Evolutionary conservation across 148 eudicot species (phyloP), one percentile per base, ranked within the genome.

Genomic region (Amaranthus palmeri): DNA sequence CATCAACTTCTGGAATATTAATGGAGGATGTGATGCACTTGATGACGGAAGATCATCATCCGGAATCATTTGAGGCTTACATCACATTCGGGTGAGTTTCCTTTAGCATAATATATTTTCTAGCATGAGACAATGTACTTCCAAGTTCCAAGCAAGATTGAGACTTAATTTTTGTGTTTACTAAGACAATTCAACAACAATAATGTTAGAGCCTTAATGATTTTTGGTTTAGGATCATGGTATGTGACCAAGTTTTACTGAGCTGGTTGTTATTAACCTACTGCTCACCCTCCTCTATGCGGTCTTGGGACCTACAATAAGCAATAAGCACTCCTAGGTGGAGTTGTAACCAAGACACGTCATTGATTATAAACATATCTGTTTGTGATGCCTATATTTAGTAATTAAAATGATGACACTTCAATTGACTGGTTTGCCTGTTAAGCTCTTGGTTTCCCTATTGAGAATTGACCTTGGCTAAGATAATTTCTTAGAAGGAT

Each of bases 1-100:
- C 98, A 70, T 90, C 98, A 67, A 88, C 98, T 55, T 88, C 98
- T 50, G 98, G 98, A 74, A 79, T 90, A 69, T 82, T 93, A 74
- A 71, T 91, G 82, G 92, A 91, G 82, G 97, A 89, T 85, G 78
- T 89, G 75, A 86, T 91, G 55, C 93, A 89, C 75, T 82, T 91
- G 76, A 81, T 75, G 56, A 80, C 95, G 45, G 93, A 84, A 79
- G 86, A 83, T 68, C 68, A 55, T 44, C 80, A 86, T 48, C 82
- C 66, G 63, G 85, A 84, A 81, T 56, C 75, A 44, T 79, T 88
- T 62, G 78, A 85, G 77, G 89, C 95, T 45, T 84, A 80, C 74
- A 71, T 93, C 70, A 88, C 85, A 48, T 93, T 93, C 80, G 98
- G 98, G 98, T 93, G 74, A 89, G 93, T 81, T 72, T 12, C 74